Evolutionary conservation across 2,329 filamentous ascomycete genomes (phyloP), one percentile per base, ranked within the genome.

Genomic region (Chlorencoelia australis): DNA sequence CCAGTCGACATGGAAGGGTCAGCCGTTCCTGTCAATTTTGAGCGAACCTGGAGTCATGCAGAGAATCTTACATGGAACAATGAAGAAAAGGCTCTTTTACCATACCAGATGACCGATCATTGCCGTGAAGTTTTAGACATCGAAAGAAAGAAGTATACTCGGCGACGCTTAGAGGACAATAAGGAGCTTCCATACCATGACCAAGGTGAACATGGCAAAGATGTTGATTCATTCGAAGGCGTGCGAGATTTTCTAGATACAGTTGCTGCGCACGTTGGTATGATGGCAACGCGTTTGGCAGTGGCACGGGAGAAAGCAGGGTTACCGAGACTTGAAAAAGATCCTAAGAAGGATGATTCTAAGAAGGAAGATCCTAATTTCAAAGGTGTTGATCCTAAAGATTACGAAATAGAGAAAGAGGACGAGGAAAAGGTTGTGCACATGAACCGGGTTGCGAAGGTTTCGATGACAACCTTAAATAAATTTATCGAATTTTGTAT

Each of bases 1-100:
- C 91, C 91, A 2, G 82, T 95, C 14, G 88, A 96, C 55, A 98
- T 98, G 89, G 91, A 98, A 59, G 91, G 87, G 28, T 80, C 82
- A 44, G 89, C 86, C 6, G 85, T 84, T 50, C 91, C 91, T 4
- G 91, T 98, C 33, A 75, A 95, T 54, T 95, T 96, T 54, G 77
- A 84, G 35, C 78, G 89, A 30, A 95, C 89, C 0, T 96, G 86
- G 68, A 86, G 77, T 13, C 89, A 96, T 55, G 67, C 73, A 4
- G 72, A 86, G 68, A 62, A 79, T 62, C 51, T 78, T 4, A 95
- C 87, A 0, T 91, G 84, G 71, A 70, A 81, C 51, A 89, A 94
- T 46, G 63, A 69, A 0, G 87, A 94, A 37, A 64, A 64, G 4
- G 78, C 83, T 13, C 62, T 98, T 44, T 65, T 79, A 2, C 85